Evolutionary conservation across 768 basidiomycete genomes (phyloP), one percentile per base, ranked within the genome.

Genomic region (Tulasnella sp.): DNA sequence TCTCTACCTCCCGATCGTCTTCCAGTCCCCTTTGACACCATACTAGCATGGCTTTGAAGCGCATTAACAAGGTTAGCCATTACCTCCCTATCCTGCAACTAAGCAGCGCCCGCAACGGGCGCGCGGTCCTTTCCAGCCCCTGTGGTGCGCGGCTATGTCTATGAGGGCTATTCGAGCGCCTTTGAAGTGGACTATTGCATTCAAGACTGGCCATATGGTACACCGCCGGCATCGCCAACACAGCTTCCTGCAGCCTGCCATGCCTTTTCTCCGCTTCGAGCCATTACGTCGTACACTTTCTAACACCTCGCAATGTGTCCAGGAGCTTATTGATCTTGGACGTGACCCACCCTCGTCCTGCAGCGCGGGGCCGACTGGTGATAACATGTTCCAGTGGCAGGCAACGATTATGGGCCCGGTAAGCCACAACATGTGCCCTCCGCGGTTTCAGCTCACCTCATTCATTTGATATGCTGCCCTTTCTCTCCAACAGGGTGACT

Each of bases 331-430:
- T 73, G 96, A 99, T 78, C 93, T 99, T 73, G 93, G 93, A 56
- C 92, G 93, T 70, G 96, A 99, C 78, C 96, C 96, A 72, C 96
- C 96, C 66, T 92, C 93, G 55, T 98, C 96, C 59, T 99, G 96
- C 85, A 93, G 91, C 68, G 96, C 96, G 67, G 96, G 96, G 54
- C 96, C 96, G 45, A 92, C 87, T 62, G 91, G 91, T 54, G 93
- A 98, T 70, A 93, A 97, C 75, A 85, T 98, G 84, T 99, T 97
- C 79, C 84, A 92, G 71, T 97, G 93, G 94, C 92, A 97, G 72
- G 94, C 94, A 62, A 97, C 94, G 65, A 98, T 98, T 72, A 98
- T 98, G 94, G 94, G 94, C 44, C 94, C 94, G 60, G 93, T 94
- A 69, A 72, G 92, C 77, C 38, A 24, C 41, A n/a, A 60, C 31